Percentiles rank a stretch among this genome's conserved stretches.
These are phyloP conservation scores for Paecilomyces dactylethromorphus DNA, from an alignment of 2,329 filamentous ascomycete species.

Conservation along the genomic window DNA sequence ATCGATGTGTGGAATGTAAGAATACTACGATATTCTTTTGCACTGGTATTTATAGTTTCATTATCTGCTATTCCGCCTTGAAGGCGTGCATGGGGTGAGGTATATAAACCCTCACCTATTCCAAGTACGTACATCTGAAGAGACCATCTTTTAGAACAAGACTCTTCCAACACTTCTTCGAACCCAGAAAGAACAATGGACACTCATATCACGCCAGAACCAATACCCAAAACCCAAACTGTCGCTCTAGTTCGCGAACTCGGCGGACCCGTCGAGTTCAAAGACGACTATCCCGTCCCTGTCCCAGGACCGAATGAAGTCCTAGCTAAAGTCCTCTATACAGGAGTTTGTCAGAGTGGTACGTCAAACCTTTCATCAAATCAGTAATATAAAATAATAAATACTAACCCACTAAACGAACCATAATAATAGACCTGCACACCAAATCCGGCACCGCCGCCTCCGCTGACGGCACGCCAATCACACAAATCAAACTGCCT, in stretches of 20 bases:
- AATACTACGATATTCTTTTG: no score
- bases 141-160: neutral
- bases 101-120: neutral
- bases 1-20: neutral
- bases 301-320: constrained; percentile 35
- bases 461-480: constrained; percentile 32
- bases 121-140: neutral
- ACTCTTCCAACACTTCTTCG: neutral
- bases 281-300: constrained; percentile 36
- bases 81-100: neutral
- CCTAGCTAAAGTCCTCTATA: constrained; percentile 40
- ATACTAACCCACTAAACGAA: neutral
- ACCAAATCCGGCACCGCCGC: constrained; percentile 34
- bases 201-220: neutral
- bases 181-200: neutral
- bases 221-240: constrained; percentile 25
- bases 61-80: neutral
- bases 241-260: constrained; percentile 36
- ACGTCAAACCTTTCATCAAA: neutral
- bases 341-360: constrained; percentile 41
- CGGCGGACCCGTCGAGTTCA: constrained; percentile 35
- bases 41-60: neutral
- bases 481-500: constrained; percentile 39
- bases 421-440: constrained; percentile 28
- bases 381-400: neutral